A percentile compares a stretch with the other conserved stretches of the same genome.
These are phyloP conservation scores for Nakazawaea populi DNA, from an alignment of 805 yeast species.

Conservation along the genomic window DNA sequence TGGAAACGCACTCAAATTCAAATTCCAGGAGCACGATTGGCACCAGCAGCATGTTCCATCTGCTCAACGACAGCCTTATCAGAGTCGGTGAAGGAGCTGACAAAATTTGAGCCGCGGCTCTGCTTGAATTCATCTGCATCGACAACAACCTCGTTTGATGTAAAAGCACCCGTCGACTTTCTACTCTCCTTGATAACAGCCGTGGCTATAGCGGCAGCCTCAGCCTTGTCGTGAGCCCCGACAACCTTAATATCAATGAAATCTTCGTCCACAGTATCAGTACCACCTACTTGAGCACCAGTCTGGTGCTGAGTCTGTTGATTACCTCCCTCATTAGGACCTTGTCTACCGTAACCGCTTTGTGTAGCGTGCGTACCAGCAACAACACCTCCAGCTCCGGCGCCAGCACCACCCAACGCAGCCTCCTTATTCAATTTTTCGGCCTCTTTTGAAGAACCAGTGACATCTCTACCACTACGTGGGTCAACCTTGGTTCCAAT, in stretches of 20 bases:
- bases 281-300: constrained; percentile 2
- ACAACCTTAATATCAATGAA: constrained; percentile 10
- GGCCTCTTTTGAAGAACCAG: constrained; percentile 5
- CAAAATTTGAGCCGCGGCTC: constrained; percentile 2
- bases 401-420: background rate
- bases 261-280: constrained; percentile 1
- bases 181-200: constrained; percentile 8
- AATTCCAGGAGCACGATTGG: background rate
- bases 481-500: constrained; percentile 6
- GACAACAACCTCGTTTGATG: constrained; percentile 3
- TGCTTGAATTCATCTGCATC: constrained; percentile 10
- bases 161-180: background rate
- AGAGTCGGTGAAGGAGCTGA: background rate
- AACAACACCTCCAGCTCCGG: constrained; percentile 7
- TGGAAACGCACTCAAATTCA: background rate
- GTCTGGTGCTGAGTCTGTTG: background rate
- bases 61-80: constrained; percentile 9
- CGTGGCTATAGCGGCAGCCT: constrained; percentile 14
- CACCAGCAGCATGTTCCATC: constrained; percentile 8
- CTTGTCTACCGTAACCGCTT: background rate
- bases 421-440: constrained; percentile 8
- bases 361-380: background rate
- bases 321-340: background rate
- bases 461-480: constrained; percentile 10
- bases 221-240: constrained; percentile 14